A percentile compares a stretch with the other conserved stretches of the same genome.
phyloP scores from a whole-genome alignment of 805 yeast genomes.

The Lipomyces starkeyi region DNA sequence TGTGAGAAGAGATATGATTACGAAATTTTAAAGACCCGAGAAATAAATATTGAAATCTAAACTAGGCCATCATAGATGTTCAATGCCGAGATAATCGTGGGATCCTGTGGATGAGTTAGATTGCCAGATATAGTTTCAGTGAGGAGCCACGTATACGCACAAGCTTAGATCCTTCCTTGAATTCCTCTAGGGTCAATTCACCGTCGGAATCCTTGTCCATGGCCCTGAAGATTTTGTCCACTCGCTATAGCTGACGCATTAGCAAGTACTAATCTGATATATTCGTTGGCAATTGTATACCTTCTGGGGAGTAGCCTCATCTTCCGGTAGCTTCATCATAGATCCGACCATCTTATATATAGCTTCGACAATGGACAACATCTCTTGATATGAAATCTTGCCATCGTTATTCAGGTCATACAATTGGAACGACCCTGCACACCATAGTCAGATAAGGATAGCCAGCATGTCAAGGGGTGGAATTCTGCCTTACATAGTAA shows the following conservation, averaged over 20 bases:
- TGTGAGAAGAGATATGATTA: neutral
- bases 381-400: slow-evolving; percentile 72
- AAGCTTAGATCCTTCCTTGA: slow-evolving; percentile 75
- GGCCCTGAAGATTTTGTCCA: slow-evolving; percentile 74
- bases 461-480: neutral
- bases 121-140: neutral
- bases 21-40: neutral
- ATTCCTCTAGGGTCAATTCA: slow-evolving; percentile 80
- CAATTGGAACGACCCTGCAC: slow-evolving; percentile 80
- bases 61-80: slow-evolving; percentile 38
- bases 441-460: neutral
- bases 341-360: slow-evolving; percentile 95
- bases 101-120: slow-evolving; percentile 24
- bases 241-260: slow-evolving; percentile 51
- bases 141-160: slow-evolving; percentile 44
- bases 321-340: slow-evolving; percentile 86
- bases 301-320: slow-evolving; percentile 89
- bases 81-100: slow-evolving; percentile 39
- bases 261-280: neutral
- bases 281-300: slow-evolving; percentile 14
- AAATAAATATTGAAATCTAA: neutral
- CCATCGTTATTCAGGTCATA: slow-evolving; percentile 88
- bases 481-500: slow-evolving; percentile 43
- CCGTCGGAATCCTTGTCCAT: slow-evolving; percentile 75
- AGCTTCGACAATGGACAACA: slow-evolving; percentile 77